Evolutionary conservation across 2,329 filamentous ascomycete genomes (phyloP).

Genomic region (Cryphonectria japonica): DNA sequence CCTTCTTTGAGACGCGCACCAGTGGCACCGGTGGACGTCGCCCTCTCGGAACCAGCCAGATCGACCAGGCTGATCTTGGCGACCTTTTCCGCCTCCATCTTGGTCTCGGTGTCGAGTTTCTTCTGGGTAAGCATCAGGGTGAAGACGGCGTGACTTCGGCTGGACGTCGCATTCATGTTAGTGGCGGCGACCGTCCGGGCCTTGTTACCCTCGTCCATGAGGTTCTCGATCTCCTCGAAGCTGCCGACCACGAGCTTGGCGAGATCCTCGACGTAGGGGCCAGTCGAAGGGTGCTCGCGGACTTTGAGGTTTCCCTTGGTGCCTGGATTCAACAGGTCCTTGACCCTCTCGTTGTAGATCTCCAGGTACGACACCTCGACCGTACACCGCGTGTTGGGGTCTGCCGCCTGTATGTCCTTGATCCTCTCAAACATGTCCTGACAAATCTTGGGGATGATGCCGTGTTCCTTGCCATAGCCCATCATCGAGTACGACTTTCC

Average conservation of each 20-base stretch:
- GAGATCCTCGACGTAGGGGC: conserved; percentile 96
- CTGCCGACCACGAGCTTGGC: conserved; percentile 93
- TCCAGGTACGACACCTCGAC: conserved; percentile 98
- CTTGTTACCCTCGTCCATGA: conserved; percentile 99
- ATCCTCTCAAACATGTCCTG: conserved; percentile 97
- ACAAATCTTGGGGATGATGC: conserved; percentile 96
- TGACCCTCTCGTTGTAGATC: conserved; percentile 98
- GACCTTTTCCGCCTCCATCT: conserved; percentile 96
- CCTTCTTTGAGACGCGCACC: conserved; percentile 95
- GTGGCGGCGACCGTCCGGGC: conserved; percentile 96
- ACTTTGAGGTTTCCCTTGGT: conserved; percentile 98
- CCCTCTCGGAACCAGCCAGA: conserved; percentile 95
- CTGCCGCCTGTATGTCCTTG: conserved; percentile 61
- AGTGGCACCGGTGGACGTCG: conserved; percentile 94
- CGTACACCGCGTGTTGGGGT: conserved; percentile 82
- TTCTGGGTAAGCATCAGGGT: conserved; percentile 96
- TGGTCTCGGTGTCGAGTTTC: conserved; percentile 85
- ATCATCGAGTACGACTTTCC: conserved; percentile 99
- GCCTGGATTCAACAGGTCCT: conserved; percentile 90
- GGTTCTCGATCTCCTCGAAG: conserved; percentile 92
- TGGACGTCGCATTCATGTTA: conserved; percentile 99
- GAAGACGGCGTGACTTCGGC: conserved; percentile 97
- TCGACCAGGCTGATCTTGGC: conserved; percentile 98
- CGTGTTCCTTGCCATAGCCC: conserved; percentile 94
- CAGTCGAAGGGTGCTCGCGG: conserved; percentile 94